A percentile compares a stretch with the other conserved stretches of the same genome.
Evolutionary conservation across 1,139 yeast species (phyloP).

Genomic region (Yamadazyma atlantica): DNA sequence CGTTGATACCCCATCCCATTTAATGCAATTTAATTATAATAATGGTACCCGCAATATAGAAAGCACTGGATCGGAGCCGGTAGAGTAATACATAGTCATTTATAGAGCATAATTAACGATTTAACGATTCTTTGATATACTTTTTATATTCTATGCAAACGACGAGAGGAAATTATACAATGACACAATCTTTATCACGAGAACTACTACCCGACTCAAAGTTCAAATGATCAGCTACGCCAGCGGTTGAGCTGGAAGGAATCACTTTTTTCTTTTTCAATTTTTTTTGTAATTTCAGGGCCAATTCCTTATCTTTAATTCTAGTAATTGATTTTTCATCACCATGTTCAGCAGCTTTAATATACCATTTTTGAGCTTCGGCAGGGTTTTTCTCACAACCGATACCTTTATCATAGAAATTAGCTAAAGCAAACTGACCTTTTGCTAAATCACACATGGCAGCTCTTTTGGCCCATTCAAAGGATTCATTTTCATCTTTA

Average conservation of each 20-base stretch:
- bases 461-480: slow-evolving; percentile 90
- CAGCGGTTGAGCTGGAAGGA: slow-evolving; percentile 3
- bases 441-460: slow-evolving; percentile 73
- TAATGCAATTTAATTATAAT: slow-evolving; percentile 16
- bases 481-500: slow-evolving; percentile 82
- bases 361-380: slow-evolving; percentile 74
- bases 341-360: slow-evolving; percentile 70
- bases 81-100: neutral
- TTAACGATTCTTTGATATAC: slow-evolving; percentile 10
- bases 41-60: slow-evolving; percentile 21
- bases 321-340: slow-evolving; percentile 60
- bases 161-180: slow-evolving; percentile 24
- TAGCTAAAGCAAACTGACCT: slow-evolving; percentile 86
- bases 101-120: slow-evolving; percentile 12
- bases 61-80: slow-evolving; percentile 28
- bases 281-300: slow-evolving; percentile 29
- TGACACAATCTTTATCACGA: slow-evolving; percentile 46
- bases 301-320: slow-evolving; percentile 33
- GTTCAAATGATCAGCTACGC: slow-evolving; percentile 6
- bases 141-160: neutral
- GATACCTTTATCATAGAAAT: slow-evolving; percentile 82
- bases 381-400: slow-evolving; percentile 66
- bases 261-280: slow-evolving; percentile 23
- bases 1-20: slow-evolving; percentile 15
- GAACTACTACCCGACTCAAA: slow-evolving; percentile 16